Evolutionary conservation across 2,329 filamentous ascomycete genomes (phyloP).

Genomic region (Apiospora sp.): DNA sequence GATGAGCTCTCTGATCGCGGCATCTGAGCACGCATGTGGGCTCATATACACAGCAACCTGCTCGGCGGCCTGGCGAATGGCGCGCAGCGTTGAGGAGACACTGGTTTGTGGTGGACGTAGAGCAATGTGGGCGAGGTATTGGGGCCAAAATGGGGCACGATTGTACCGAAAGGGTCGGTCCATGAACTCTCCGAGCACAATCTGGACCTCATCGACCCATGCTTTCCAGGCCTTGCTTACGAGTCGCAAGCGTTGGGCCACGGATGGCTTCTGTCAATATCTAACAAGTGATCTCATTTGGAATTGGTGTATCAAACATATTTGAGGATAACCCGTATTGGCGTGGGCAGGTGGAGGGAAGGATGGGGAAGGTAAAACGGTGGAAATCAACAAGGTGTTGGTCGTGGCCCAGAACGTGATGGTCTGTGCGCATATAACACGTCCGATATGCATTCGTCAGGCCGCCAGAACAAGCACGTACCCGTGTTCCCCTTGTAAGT

Average conservation of each 20-base stretch:
- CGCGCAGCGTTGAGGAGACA: not conserved
- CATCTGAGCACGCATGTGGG: not conserved
- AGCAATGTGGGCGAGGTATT: not conserved
- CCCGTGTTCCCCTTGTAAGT: too few species aligned
- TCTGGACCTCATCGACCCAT: not conserved
- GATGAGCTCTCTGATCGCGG: not conserved
- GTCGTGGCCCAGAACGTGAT: too few species aligned
- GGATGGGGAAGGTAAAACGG: too few species aligned
- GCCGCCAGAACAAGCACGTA: too few species aligned
- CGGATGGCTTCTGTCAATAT: not conserved
- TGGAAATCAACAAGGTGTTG: too few species aligned
- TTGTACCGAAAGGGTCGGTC: not conserved
- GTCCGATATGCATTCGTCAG: too few species aligned
- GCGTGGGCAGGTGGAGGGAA: too few species aligned
- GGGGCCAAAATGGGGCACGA: not conserved
- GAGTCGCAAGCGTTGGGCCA: not conserved
- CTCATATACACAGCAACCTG: not conserved
- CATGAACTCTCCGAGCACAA: not conserved
- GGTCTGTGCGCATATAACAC: too few species aligned
- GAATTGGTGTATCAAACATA: not conserved
- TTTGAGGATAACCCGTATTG: too few species aligned
- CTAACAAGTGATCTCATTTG: not conserved
- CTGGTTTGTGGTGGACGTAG: not conserved
- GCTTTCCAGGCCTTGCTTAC: not conserved
- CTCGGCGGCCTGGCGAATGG: not conserved